phyloP scores from a whole-genome alignment of 805 yeast species.

The Torulaspora quercuum region DNA sequence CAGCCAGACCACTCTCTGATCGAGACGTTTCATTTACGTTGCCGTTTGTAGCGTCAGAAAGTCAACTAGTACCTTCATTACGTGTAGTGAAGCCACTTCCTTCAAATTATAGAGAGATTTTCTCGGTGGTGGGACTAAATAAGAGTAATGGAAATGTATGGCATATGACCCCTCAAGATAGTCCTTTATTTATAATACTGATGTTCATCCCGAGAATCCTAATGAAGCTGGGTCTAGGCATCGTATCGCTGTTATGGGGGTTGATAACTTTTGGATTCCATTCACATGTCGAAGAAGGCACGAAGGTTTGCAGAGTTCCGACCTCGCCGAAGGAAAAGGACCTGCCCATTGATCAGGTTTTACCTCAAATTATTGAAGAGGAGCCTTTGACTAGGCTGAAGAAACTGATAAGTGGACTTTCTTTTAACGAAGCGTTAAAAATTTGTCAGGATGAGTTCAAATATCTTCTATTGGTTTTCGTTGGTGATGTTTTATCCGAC shows the following conservation, averaged over 20 bases:
- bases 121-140: constrained; percentile 27
- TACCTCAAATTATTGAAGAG: constrained; percentile 16
- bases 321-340: constrained; percentile 19
- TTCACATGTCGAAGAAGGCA: constrained; percentile 12
- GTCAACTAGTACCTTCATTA: constrained; percentile 28
- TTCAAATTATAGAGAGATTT: constrained; percentile 26
- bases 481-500: constrained; percentile 41
- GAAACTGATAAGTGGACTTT: constrained; percentile 19
- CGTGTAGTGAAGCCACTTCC: constrained; percentile 38
- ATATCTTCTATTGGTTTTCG: constrained; percentile 52
- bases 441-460: constrained; percentile 41
- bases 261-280: constrained; percentile 23
- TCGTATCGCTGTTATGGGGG: constrained; percentile 24
- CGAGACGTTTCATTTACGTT: constrained; percentile 3
- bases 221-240: constrained; percentile 21
- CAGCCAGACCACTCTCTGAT: constrained; percentile 6
- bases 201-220: constrained; percentile 54
- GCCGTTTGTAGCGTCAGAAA: constrained; percentile 12
- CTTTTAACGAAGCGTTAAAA: constrained; percentile 44
- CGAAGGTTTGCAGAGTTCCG: constrained; percentile 23
- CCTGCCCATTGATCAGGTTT: constrained; percentile 8
- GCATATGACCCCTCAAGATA: constrained; percentile 8
- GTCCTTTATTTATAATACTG: constrained; percentile 48
- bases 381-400: constrained; percentile 9
- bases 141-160: constrained; percentile 11